phyloP scores from a whole-genome alignment of 2,329 filamentous ascomycete genomes.

The Cercospora sojina region DNA sequence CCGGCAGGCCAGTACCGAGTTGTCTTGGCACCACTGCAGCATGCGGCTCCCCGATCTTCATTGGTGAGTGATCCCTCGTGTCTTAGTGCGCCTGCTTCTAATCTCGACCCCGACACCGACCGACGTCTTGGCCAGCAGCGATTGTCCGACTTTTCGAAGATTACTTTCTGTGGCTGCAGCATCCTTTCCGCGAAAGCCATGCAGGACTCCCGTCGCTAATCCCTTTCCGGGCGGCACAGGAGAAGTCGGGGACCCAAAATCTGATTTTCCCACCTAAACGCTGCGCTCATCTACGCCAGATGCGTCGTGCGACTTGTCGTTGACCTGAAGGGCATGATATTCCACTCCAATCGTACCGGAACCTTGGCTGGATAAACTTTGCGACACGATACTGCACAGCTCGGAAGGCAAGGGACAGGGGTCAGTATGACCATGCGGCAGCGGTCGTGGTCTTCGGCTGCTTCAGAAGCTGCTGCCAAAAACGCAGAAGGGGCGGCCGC shows the following conservation, averaged over 20 bases:
- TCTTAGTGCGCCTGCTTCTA: background rate
- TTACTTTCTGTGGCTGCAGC: background rate
- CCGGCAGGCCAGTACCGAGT: background rate
- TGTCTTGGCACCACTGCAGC: background rate
- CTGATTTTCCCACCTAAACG: background rate
- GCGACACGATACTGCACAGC: background rate
- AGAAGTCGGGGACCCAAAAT: background rate
- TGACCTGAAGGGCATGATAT: background rate
- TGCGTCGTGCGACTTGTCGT: background rate
- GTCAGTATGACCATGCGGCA: constrained; percentile 13
- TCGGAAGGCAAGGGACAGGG: background rate
- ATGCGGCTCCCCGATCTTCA: background rate
- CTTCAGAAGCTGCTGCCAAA: constrained; percentile 7
- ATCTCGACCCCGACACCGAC: background rate
- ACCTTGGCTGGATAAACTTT: background rate
- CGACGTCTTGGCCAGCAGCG: background rate
- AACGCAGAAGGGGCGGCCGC: constrained; percentile 2
- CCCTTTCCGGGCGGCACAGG: background rate
- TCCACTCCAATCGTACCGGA: background rate
- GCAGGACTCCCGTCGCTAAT: background rate
- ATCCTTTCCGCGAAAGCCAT: background rate
- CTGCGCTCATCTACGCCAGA: background rate
- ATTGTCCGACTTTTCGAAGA: background rate
- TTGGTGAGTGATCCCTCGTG: background rate
- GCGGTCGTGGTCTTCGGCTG: constrained; percentile 15